A percentile compares a stretch with the other conserved stretches of the same genome.
Evolutionary conservation across 345 rosid genomes (phyloP).

Genomic region (Arabidopsis arenosa): DNA sequence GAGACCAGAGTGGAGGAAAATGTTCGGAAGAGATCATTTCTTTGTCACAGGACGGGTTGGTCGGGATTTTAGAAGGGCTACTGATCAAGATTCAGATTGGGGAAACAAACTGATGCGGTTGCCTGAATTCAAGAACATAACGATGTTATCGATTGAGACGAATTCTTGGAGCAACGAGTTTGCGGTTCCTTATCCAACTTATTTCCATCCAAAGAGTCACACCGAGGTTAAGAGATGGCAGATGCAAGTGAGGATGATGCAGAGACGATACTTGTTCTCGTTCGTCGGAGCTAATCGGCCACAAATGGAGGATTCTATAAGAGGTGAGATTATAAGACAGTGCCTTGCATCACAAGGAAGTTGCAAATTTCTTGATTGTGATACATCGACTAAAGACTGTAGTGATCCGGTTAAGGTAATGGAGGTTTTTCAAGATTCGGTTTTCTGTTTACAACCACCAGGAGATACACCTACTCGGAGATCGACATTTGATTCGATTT

Average conservation of each 20-base stretch:
- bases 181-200: conserved; percentile 55
- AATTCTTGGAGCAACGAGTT: conserved; percentile 41
- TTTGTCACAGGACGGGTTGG: conserved; percentile 50
- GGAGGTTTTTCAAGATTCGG: conserved; percentile 46
- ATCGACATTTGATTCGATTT: conserved; percentile 59
- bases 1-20: conserved; percentile 51
- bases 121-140: conserved; percentile 47
- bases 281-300: conserved; percentile 50
- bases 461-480: conserved; percentile 70
- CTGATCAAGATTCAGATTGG: conserved; percentile 47
- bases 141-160: conserved; percentile 50
- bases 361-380: conserved; percentile 53
- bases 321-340: conserved; percentile 52
- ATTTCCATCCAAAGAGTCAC: conserved; percentile 48
- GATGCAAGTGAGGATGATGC: conserved; percentile 31
- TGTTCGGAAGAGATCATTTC: conserved; percentile 54
- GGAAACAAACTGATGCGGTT: conserved; percentile 53
- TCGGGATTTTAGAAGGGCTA: conserved; percentile 44
- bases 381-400: conserved; percentile 33
- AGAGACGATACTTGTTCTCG: conserved; percentile 43
- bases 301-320: conserved; percentile 32
- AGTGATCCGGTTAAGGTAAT: conserved; percentile 50
- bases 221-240: conserved; percentile 49
- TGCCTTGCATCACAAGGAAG: conserved; percentile 43
- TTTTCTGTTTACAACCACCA: conserved; percentile 59